phyloP scores from a whole-genome alignment of 805 yeast species.

The Nakazawaea pomicola region DNA sequence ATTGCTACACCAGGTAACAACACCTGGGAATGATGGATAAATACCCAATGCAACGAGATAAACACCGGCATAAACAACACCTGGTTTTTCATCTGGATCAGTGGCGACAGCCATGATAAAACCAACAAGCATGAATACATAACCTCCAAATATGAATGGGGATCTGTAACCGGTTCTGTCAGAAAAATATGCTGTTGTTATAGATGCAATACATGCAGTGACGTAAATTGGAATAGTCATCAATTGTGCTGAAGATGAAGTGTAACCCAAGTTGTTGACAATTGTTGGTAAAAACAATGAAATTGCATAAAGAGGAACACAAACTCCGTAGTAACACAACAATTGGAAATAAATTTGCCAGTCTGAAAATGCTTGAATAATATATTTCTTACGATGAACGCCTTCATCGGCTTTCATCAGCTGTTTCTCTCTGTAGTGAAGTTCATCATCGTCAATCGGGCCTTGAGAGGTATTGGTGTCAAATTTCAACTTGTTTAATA shows the following conservation, averaged over 20 bases:
- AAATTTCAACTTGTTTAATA: conserved; percentile 15
- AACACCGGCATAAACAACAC: conserved; percentile 27
- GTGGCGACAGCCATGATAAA: conserved; percentile 26
- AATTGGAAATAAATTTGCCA: conserved; percentile 30
- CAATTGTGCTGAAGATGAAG: conserved; percentile 30
- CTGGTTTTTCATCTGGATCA: conserved; percentile 20
- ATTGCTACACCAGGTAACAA: conserved; percentile 32
- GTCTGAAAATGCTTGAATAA: conserved; percentile 30
- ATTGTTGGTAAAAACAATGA: conserved; percentile 37
- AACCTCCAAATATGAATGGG: conserved; percentile 24
- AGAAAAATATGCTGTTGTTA: conserved; percentile 24
- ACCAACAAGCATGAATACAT: conserved; percentile 27
- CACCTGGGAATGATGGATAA: conserved; percentile 26
- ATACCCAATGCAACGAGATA: conserved; percentile 28
- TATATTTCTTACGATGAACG: conserved; percentile 15
- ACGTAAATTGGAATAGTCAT: conserved; percentile 34
- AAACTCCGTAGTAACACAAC: conserved; percentile 40
- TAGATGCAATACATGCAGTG: conserved; percentile 26
- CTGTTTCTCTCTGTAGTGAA: conserved; percentile 2
- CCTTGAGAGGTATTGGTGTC: conserved; percentile 9
- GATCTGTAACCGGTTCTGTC: conserved; percentile 26
- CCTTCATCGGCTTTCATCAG: conserved; percentile 9
- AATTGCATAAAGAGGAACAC: conserved; percentile 35
- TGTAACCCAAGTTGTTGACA: conserved; percentile 28
- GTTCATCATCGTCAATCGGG: too few species aligned